These are phyloP conservation scores for Tetradesmus obliquus DNA, from an alignment of 139 green algal species.

Conservation along the genomic window DNA sequence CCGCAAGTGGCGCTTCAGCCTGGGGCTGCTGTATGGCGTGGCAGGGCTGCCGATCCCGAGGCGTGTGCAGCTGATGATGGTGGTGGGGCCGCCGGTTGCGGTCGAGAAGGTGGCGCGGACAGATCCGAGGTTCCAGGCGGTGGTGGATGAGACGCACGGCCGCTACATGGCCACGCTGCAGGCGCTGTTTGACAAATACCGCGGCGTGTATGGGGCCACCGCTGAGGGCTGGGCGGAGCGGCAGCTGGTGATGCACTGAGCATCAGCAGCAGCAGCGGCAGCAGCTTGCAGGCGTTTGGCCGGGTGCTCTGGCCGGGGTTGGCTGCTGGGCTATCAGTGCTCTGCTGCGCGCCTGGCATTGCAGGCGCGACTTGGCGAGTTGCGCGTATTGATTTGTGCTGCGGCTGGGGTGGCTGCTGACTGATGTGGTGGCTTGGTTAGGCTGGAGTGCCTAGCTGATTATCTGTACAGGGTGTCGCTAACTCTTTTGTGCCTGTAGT, in stretches of 20 bases:
- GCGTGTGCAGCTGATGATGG: constrained; percentile 43
- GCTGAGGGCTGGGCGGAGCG: constrained; percentile 26
- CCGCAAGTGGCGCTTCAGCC: constrained; percentile 35
- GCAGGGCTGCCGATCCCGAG: constrained; percentile 43
- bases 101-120: constrained; percentile 12
- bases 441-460: neutral
- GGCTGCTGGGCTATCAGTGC: no score
- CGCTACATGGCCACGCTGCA: constrained; percentile 31
- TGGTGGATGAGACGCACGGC: constrained; percentile 45
- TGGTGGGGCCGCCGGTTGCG: constrained; percentile 42
- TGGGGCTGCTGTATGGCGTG: constrained; percentile 52
- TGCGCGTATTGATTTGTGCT: no score
- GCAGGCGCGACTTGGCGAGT: no score
- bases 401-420: no score
- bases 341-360: no score
- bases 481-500: neutral
- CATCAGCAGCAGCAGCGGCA: neutral
- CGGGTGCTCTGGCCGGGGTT: no score
- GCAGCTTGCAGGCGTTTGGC: no score
- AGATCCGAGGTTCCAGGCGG: constrained; percentile 40
- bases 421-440: neutral
- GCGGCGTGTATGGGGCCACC: constrained; percentile 13
- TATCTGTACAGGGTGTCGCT: neutral
- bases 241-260: constrained; percentile 48
- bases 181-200: constrained; percentile 39